Evolutionary conservation across 129 eudicot genomes (phyloP).

Genomic region (Logfia minima): DNA sequence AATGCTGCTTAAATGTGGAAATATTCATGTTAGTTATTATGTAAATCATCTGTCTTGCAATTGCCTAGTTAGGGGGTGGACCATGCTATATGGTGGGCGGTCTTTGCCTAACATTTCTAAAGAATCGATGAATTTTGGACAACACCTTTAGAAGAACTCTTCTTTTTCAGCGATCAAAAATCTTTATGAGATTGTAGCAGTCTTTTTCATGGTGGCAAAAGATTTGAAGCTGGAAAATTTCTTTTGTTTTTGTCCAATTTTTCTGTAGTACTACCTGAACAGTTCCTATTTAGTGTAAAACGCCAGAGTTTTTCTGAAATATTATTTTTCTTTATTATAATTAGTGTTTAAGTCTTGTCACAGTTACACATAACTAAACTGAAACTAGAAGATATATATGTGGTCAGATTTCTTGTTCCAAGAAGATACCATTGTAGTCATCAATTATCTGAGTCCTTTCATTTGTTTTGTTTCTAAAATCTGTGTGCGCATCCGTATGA

Average conservation of each 20-base stretch:
- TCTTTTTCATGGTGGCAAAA: not conserved
- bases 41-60: not conserved
- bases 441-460: not conserved
- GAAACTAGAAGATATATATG: slow-evolving; percentile 4
- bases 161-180: not conserved
- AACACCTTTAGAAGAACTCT: not conserved
- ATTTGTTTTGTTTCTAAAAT: not conserved
- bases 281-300: not conserved
- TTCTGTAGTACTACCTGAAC: not conserved
- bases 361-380: slow-evolving; percentile 8
- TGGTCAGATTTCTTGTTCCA: slow-evolving; percentile 21
- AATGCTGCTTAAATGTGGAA: not conserved
- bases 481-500: not conserved
- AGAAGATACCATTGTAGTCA: slow-evolving; percentile 21
- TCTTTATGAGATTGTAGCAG: not conserved
- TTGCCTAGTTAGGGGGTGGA: not conserved
- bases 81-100: not conserved
- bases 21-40: not conserved
- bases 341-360: slow-evolving; percentile 1
- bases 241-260: no score
- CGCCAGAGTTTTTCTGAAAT: not conserved
- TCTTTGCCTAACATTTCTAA: not conserved
- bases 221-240: not conserved
- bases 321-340: not conserved
- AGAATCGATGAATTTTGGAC: not conserved